Evolutionary conservation across 495 filamentous ascomycete genomes (phyloP).

Genomic region (Penicillium bialowiezense): DNA sequence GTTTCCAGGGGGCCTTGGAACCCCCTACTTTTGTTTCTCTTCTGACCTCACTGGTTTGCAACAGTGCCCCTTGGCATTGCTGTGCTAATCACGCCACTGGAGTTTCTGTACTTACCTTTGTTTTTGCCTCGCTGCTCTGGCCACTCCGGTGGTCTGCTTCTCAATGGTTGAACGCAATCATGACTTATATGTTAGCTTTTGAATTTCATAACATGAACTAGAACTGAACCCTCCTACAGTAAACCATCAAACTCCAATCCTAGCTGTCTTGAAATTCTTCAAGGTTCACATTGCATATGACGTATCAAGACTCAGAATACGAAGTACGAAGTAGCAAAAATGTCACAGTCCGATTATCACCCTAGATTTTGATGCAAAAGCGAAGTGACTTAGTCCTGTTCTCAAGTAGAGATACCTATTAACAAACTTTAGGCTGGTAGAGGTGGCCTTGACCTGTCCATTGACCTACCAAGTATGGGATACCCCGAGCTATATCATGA

Average conservation of each 20-base stretch:
- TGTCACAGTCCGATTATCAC: too few relatives aligned
- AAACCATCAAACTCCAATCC: too few relatives aligned
- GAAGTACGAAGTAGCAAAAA: too few relatives aligned
- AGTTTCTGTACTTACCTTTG: slow-evolving; percentile 4
- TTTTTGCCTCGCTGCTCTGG: slow-evolving; percentile 9
- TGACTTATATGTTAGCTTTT: slow-evolving; percentile 23
- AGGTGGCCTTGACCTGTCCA: too few relatives aligned
- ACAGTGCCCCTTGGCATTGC: not conserved
- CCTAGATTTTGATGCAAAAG: too few relatives aligned
- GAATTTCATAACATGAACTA: slow-evolving; percentile 11
- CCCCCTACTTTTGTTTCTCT: not conserved
- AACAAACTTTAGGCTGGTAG: too few relatives aligned
- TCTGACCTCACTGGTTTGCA: not conserved
- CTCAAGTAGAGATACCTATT: too few relatives aligned
- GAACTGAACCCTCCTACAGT: not conserved
- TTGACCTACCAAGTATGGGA: too few relatives aligned
- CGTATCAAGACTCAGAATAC: too few relatives aligned
- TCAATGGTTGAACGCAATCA: slow-evolving; percentile 18
- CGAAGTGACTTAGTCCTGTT: too few relatives aligned
- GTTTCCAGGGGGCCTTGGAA: slow-evolving; percentile 6
- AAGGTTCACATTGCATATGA: too few relatives aligned
- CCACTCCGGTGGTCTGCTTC: slow-evolving; percentile 5
- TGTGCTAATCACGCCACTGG: slow-evolving; percentile 1
- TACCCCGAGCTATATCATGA: not conserved
- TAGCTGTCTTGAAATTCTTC: too few relatives aligned